phyloP scores from a whole-genome alignment of 2,329 filamentous ascomycete genomes.

The Tolypocladium guangdongense region DNA sequence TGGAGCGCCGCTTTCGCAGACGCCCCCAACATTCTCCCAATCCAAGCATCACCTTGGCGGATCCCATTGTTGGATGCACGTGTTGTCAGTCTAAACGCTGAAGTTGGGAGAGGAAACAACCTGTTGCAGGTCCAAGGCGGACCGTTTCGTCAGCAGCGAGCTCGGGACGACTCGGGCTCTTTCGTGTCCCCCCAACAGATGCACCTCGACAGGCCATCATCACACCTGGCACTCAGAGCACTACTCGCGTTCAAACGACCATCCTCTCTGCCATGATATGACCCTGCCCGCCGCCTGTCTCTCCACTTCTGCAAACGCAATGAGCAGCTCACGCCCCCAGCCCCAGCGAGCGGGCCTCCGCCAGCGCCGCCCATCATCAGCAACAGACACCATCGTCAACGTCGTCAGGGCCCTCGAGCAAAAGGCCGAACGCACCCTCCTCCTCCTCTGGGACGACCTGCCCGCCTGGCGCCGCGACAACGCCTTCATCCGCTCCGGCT shows the following conservation, averaged over 20 bases:
- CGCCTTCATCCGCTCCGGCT: constrained; percentile 41
- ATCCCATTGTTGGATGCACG: background rate
- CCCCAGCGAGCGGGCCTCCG: constrained; percentile 2
- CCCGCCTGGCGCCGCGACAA: constrained; percentile 51
- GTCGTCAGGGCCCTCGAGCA: constrained; percentile 24
- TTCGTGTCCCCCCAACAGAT: background rate
- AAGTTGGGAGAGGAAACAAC: too few species aligned
- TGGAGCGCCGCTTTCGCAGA: background rate
- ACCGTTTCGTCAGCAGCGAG: background rate
- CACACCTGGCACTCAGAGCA: background rate
- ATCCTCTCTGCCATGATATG: background rate
- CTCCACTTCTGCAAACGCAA: background rate
- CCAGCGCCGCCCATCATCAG: constrained; percentile 18
- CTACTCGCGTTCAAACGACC: background rate
- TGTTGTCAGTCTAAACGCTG: background rate
- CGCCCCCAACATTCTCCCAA: background rate
- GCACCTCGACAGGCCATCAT: background rate
- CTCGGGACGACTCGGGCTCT: background rate
- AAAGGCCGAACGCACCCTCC: constrained; percentile 28
- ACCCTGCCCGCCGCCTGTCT: too few species aligned
- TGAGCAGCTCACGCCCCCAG: background rate
- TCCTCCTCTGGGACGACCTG: constrained; percentile 47
- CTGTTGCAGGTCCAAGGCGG: background rate
- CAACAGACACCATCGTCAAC: constrained; percentile 12
- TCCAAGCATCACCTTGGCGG: background rate